Percentiles rank a stretch among this genome's conserved stretches.
Conservation (phyloP, 495 filamentous ascomycete species). For the Aspergillus homomorphus region DNA sequence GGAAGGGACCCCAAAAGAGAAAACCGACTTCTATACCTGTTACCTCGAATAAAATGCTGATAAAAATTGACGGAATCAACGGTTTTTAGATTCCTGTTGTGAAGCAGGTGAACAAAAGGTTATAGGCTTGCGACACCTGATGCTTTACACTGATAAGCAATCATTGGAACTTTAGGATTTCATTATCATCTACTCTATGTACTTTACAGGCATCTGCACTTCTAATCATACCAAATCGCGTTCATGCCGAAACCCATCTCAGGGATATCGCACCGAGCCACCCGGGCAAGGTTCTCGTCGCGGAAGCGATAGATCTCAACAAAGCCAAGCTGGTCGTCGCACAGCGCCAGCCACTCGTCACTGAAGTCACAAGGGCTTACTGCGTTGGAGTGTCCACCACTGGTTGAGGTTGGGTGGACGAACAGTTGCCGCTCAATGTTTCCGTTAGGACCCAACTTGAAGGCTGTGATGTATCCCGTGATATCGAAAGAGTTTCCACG, state of each 20-base stretch:
- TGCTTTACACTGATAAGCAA: not conserved
- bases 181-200: not conserved
- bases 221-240: slow-evolving; percentile 49
- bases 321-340: slow-evolving; percentile 79
- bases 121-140: not conserved
- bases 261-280: slow-evolving; percentile 68
- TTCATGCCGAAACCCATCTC: slow-evolving; percentile 89
- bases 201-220: not conserved
- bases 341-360: slow-evolving; percentile 81
- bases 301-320: slow-evolving; percentile 83
- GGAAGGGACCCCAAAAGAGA: not conserved
- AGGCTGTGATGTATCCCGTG: slow-evolving; percentile 77
- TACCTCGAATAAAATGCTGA: not conserved
- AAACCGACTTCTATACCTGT: not conserved
- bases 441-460: slow-evolving; percentile 65
- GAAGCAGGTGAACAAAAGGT: too few relatives aligned
- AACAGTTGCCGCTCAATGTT: slow-evolving; percentile 73
- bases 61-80: too few relatives aligned
- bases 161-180: not conserved
- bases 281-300: slow-evolving; percentile 71
- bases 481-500: slow-evolving; percentile 70
- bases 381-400: slow-evolving; percentile 81
- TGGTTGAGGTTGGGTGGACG: slow-evolving; percentile 78
- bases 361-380: slow-evolving; percentile 76
- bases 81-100: too few relatives aligned